Evolutionary conservation across 2,329 filamentous ascomycete genomes (phyloP).

Genomic region (Penicillium sp.): DNA sequence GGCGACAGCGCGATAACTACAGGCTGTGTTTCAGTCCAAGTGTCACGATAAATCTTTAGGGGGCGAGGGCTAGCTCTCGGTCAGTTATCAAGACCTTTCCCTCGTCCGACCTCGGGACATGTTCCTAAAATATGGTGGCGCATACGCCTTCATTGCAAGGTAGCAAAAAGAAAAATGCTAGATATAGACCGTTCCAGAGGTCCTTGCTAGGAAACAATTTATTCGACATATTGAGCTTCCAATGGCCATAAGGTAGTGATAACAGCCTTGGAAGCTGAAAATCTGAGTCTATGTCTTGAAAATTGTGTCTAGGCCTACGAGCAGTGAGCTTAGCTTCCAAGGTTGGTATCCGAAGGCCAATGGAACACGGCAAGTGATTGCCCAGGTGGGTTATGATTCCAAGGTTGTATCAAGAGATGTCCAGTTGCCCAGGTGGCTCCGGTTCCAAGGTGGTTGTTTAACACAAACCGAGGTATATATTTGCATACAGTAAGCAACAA

Average conservation of each 20-base stretch:
- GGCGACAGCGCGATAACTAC: neutral
- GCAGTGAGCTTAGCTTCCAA: neutral
- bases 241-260: neutral
- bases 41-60: neutral
- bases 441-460: too few relatives aligned
- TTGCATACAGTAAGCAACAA: too few relatives aligned
- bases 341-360: conserved; percentile 8
- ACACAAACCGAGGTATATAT: too few relatives aligned
- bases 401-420: too few relatives aligned
- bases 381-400: neutral
- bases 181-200: neutral
- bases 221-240: neutral
- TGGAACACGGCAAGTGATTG: conserved; percentile 15
- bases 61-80: neutral
- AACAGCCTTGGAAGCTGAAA: neutral
- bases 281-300: conserved; percentile 7
- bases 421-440: too few relatives aligned
- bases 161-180: too few relatives aligned
- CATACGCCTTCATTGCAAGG: neutral
- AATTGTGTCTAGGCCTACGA: neutral
- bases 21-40: neutral
- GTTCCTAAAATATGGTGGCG: neutral
- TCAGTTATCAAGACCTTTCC: neutral
- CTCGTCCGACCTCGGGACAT: neutral
- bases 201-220: neutral